Conservation (phyloP, 1,139 yeast genomes). For the Taphrina flavorubra region DNA sequence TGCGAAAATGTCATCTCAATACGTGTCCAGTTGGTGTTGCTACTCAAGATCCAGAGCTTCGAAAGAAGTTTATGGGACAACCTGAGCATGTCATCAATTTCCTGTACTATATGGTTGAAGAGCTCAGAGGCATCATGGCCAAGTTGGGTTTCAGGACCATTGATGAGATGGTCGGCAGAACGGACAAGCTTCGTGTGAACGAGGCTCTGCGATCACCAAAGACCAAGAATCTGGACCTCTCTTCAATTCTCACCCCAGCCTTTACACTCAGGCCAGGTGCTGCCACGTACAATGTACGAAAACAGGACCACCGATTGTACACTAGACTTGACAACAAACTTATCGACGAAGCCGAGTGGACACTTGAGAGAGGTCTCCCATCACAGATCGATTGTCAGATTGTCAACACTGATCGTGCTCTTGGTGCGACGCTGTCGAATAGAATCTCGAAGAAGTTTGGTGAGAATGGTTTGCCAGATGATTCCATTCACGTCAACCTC, state of each 20-base stretch:
- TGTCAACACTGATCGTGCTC: conserved; percentile 92
- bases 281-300: conserved; percentile 88
- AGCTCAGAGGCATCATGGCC: conserved; percentile 91
- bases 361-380: conserved; percentile 91
- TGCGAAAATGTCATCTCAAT: conserved; percentile 90
- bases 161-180: conserved; percentile 97
- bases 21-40: conserved; percentile 99
- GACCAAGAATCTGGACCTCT: conserved; percentile 86
- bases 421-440: conserved; percentile 93
- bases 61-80: conserved; percentile 91
- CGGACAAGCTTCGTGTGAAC: conserved; percentile 84
- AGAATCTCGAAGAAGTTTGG: conserved; percentile 93
- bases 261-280: conserved; percentile 98
- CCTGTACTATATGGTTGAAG: conserved; percentile 92
- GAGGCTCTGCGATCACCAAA: conserved; percentile 86
- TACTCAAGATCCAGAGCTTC: conserved; percentile 92
- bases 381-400: conserved; percentile 92
- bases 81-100: conserved; percentile 98
- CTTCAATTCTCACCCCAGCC: conserved; percentile 95
- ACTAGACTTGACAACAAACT: conserved; percentile 92
- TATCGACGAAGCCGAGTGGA: conserved; percentile 91
- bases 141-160: conserved; percentile 91
- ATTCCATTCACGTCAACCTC: conserved; percentile 89
- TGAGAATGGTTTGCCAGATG: conserved; percentile 91
- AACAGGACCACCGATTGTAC: conserved; percentile 92